Base-by-base conservation (phyloP, 768 basidiomycete species). In the Tylopilus rubrobrunneus region DNA sequence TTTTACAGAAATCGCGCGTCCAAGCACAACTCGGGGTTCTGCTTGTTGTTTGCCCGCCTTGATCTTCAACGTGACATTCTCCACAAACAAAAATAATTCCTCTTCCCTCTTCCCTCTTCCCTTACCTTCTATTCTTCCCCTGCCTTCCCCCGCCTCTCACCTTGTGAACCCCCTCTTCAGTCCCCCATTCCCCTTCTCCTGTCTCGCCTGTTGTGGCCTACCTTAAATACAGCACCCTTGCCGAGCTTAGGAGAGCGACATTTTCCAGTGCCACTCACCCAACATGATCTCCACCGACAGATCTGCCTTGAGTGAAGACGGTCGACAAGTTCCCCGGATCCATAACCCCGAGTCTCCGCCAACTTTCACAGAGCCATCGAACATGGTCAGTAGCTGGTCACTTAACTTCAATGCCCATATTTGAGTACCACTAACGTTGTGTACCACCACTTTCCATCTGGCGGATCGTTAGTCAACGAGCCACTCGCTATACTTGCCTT, bases 11-110 rank as follows among this genome's bases (percentile, higher is more conserved):
- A 36, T 19, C 25, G 42, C 39, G 28, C 5, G 17, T 12, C 23
- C 19, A 27, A 37, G 46, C 1, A 36, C 11, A 21, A 12, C 25
- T 48, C 31, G 14, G 34, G 5, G 39, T 23, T 40, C 10, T 23
- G 19, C 19, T 19, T 19, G n/a, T 57, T 57, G 48, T 52, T 65
- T 59, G 51, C 48, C 29, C 11, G 50, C 55, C 55, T 62, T 59
- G 56, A 58, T 39, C 48, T 36, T 62, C n/a, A 44, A 43, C 39
- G 10, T 11, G 37, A 54, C 40, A 28, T 15, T 47, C 50, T 21
- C 51, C 54, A 56, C 23, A 63, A 66, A 57, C 41, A 53, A 33
- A 52, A 62, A 48, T 31, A 41, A 4, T 52, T 45, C 44, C 21
- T 19, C 19, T 19, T 19, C 19, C 19, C 19, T 19, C 8, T 40